Evolutionary conservation across 768 basidiomycete genomes (phyloP), one percentile per base, ranked within the genome.

Genomic region (Candolleomyces aberdarensis): DNA sequence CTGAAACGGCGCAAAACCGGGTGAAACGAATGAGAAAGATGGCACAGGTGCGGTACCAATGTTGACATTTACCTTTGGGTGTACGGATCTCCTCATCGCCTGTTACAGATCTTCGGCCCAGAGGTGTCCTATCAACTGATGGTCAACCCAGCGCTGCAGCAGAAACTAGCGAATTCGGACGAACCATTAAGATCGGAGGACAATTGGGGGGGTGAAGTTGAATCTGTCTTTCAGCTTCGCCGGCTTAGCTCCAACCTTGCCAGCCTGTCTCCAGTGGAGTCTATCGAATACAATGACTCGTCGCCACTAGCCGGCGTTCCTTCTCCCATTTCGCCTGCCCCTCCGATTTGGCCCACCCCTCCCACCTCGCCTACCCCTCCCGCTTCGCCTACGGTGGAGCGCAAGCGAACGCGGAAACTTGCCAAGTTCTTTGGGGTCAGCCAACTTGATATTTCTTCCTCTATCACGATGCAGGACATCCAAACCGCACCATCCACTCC

Each of bases 401-500:
- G 56, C n/a, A 69, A 77, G 8, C 79, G 83, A 32, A 78, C 78
- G n/a, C 79, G 78, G 59, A 86, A 85, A 68, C 70, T 86, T 46
- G 75, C 81, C 26, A 79, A 78, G 48, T 85, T 86, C 71, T 85
- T 85, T 67, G 84, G 84, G 14, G 83, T 85, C 36, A 75, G 71
- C 29, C 79, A 78, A 64, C 71, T 78, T 57, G 80, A 82, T 63
- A 72, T 86, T 31, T 69, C 75, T 4, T 63, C 69, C 26, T 69
- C 72, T 2, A 50, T 70, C 13, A 46, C 61, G 36, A 36, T 50
- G 22, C 36, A 32, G 51, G 22, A 56, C 60, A 32, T 43, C 57
- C 26, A 41, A 41, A 26, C 43, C 40, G n/a, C 36, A 36, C n/a
- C 36, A 17, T 36, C 29, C 19, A 15, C 26, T 17, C 15, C 43